phyloP scores from a whole-genome alignment of 2,329 filamentous ascomycete genomes.

The Hansfordia pulvinata region DNA sequence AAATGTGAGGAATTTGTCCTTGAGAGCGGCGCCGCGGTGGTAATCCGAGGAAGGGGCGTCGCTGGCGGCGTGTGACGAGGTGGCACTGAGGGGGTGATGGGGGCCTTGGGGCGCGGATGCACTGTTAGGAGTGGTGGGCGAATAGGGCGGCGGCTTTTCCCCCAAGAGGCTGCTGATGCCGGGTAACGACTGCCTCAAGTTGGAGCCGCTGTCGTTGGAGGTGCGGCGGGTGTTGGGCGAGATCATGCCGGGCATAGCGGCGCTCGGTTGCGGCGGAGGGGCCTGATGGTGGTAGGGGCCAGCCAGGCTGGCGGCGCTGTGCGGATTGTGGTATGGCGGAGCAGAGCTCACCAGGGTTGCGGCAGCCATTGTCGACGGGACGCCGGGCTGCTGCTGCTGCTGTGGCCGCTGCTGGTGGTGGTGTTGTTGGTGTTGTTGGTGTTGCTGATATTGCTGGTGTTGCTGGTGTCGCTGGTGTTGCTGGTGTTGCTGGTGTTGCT shows the following conservation, averaged over 20 bases:
- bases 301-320: not conserved
- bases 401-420: slow-evolving; percentile 11
- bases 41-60: slow-evolving; percentile 18
- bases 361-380: too few relatives aligned
- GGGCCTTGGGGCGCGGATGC: too few relatives aligned
- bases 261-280: slow-evolving; percentile 10
- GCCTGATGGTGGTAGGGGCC: slow-evolving; percentile 13
- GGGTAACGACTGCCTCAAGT: slow-evolving; percentile 6
- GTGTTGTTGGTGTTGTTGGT: too few relatives aligned
- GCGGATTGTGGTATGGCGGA: slow-evolving; percentile 5
- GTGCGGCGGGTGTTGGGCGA: not conserved
- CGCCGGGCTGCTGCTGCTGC: slow-evolving; percentile 16
- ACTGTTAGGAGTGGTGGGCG: too few relatives aligned
- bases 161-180: slow-evolving; percentile 14
- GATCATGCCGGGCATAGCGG: too few relatives aligned
- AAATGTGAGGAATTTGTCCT: too few relatives aligned
- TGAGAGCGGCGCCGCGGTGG: too few relatives aligned
- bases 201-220: not conserved
- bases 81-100: slow-evolving; percentile 10
- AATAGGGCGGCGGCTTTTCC: too few relatives aligned
- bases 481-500: too few relatives aligned
- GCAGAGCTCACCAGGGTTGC: slow-evolving; percentile 13
- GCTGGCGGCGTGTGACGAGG: slow-evolving; percentile 20
- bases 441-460: too few relatives aligned
- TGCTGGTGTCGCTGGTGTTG: too few relatives aligned